Conservation (phyloP, 148 eudicot genomes). For the Diospyros lotus region DNA sequence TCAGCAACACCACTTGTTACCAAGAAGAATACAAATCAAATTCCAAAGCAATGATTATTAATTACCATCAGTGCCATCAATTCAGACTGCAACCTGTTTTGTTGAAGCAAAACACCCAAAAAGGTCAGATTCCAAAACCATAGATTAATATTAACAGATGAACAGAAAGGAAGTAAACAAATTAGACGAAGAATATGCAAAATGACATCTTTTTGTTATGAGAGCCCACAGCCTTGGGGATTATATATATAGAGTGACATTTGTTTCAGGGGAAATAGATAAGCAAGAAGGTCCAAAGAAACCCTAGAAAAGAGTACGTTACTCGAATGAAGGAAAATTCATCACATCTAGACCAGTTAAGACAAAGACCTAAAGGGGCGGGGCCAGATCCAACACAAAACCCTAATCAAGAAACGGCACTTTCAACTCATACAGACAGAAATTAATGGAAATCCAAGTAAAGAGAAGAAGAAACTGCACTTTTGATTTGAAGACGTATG, state of each 20-base stretch:
- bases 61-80: slow-evolving; percentile 94
- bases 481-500: neutral
- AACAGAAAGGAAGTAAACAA: neutral
- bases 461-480: neutral
- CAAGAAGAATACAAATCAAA: neutral
- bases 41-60: neutral
- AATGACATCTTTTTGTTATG: neutral
- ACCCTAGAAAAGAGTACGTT: neutral
- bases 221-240: too few relatives aligned
- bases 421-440: neutral
- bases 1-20: neutral
- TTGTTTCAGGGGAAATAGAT: neutral
- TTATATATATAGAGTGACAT: neutral
- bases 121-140: slow-evolving; percentile 3
- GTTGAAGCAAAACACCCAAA: slow-evolving; percentile 6
- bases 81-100: slow-evolving; percentile 88
- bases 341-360: neutral
- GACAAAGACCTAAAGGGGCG: neutral
- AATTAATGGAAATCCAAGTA: too few relatives aligned
- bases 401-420: neutral
- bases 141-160: neutral
- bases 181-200: neutral
- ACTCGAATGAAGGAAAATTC: too few relatives aligned
- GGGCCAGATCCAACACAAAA: neutral
- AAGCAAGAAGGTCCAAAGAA: neutral